phyloP scores from a whole-genome alignment of 2,329 filamentous ascomycete genomes.

The Chrysoporthe cubensis region DNA sequence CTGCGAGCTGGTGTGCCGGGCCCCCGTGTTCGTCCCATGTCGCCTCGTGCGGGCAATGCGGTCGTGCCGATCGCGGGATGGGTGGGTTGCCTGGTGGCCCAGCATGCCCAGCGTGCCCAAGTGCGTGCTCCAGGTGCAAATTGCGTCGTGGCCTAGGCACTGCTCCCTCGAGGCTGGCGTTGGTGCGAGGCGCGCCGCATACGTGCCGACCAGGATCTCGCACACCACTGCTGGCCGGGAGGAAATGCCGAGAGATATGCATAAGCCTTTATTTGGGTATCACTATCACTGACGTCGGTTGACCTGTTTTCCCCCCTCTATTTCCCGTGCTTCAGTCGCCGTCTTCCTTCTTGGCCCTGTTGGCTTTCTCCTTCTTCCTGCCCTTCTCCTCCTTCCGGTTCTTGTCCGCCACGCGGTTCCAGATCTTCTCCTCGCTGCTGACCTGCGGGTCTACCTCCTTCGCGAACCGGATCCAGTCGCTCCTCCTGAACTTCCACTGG shows the following conservation, averaged over 20 bases:
- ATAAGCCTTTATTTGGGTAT: conserved; percentile 17
- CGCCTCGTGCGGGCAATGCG: not conserved
- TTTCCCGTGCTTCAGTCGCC: conserved; percentile 10
- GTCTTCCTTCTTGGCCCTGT: conserved; percentile 12
- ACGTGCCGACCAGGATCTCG: too few species aligned
- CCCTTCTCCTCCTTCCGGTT: conserved; percentile 18
- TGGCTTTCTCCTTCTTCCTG: conserved; percentile 12
- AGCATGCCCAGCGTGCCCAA: too few species aligned
- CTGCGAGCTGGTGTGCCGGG: not conserved
- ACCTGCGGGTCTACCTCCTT: conserved; percentile 51
- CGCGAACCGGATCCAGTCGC: conserved; percentile 61
- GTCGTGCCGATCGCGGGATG: not conserved
- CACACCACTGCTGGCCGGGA: too few species aligned
- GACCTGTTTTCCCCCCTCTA: conserved; percentile 16
- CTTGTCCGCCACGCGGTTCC: conserved; percentile 24
- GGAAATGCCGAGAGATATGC: not conserved
- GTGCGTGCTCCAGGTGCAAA: too few species aligned
- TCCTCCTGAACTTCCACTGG: conserved; percentile 55
- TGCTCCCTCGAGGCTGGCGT: too few species aligned
- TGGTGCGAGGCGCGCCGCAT: too few species aligned
- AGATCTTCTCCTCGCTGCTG: conserved; percentile 24
- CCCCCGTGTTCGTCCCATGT: not conserved
- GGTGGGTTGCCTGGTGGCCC: too few species aligned
- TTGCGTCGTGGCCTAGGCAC: too few species aligned
- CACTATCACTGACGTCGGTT: not conserved